Base-by-base conservation (phyloP, 495 filamentous ascomycete genomes). In the Umbilicaria muhlenbergii region DNA sequence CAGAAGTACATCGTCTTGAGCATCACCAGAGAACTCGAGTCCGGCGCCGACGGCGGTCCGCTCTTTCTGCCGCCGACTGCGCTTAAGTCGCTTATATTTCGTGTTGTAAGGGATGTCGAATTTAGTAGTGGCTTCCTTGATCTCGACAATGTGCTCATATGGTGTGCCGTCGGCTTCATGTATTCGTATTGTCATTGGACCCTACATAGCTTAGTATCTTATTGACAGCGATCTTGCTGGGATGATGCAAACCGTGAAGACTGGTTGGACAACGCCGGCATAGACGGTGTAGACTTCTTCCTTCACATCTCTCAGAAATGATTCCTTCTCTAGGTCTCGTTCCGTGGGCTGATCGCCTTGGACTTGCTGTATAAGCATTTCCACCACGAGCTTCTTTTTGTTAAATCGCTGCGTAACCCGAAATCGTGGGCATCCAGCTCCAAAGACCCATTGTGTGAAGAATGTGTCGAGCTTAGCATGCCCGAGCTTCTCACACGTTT, bases 71-170 rank as follows among this genome's bases (percentile, higher is more conserved):
- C 87, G 78, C 47, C 84, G 79, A 50, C 81, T 94, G 28, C 89
- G 75, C 65, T 99, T 99, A 32, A 99, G 68, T 2, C 91, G 79
- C 66, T 96, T 99, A 60, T 99, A 99, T 56, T 99, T 99, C 0
- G 91, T 99, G 55, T 96, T 96, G 55, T 99, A 99, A 12, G 89
- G 87, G 45, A 99, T 95, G 38, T 94, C 86, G 44, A 95, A 80
- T 45, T 77, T 81, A 6, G 78, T 82, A 34, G 73, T 68, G 7
- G 77, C 76, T 43, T 94, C 86, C 50, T 85, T 86, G 56, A 99
- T 92, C 43, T 94, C 83, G 19, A 94, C 83, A 50, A 94, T 93
- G 55, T 99, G 91, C 60, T 99, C 91, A 58, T 99, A 99, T 16
- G 91, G 91, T 2, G 92, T 96, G 13, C 91, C 91, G 57, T 99